Evolutionary conservation across 176 grass and related monocot genomes (phyloP).

Genomic region (Paspalum vaginatum): DNA sequence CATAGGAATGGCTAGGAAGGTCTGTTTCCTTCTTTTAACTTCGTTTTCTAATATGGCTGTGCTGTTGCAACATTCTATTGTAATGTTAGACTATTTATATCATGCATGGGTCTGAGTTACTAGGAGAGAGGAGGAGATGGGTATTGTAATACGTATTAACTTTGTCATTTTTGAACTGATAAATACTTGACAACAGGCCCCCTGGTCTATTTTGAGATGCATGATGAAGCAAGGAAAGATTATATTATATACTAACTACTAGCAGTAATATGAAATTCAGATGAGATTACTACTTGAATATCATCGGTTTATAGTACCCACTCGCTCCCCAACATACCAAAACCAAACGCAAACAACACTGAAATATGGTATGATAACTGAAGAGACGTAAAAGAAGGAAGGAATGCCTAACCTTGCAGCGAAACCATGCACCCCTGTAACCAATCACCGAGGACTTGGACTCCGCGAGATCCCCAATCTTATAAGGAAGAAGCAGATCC

Average conservation of each 20-base stretch:
- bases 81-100: too few relatives aligned
- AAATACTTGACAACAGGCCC: too few relatives aligned
- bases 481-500: constrained; percentile 62
- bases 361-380: background rate
- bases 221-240: background rate
- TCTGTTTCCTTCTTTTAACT: too few relatives aligned
- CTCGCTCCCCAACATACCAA: background rate
- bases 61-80: too few relatives aligned
- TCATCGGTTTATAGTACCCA: background rate
- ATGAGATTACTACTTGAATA: background rate
- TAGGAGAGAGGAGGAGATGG: too few relatives aligned
- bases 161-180: too few relatives aligned
- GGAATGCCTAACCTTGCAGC: constrained; percentile 50
- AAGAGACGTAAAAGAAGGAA: background rate
- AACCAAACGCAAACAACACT: background rate
- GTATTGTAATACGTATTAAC: too few relatives aligned
- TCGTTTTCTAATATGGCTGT: too few relatives aligned
- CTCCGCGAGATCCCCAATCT: constrained; percentile 51
- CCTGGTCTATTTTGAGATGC: too few relatives aligned
- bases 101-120: background rate
- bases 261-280: background rate
- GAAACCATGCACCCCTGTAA: constrained; percentile 67
- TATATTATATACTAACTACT: background rate
- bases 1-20: background rate
- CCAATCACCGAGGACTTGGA: constrained; percentile 33